Percentiles rank a stretch among this genome's conserved stretches.
Evolutionary conservation across 306 rosid species (phyloP).

Genomic region (Ziziphus jujuba): DNA sequence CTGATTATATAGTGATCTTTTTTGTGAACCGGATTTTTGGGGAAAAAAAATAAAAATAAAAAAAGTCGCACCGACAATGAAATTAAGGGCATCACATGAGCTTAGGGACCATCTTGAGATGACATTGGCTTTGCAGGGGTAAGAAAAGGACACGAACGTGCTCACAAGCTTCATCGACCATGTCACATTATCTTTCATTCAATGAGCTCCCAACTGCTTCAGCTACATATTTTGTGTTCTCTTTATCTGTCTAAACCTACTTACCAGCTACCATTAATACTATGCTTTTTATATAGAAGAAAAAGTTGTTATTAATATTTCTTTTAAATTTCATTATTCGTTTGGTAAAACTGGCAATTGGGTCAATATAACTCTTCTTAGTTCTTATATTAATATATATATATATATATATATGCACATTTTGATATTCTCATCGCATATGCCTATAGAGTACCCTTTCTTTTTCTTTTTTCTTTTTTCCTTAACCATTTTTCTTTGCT

Average conservation of each 20-base stretch:
- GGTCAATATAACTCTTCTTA: too few relatives aligned
- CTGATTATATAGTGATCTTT: constrained; percentile 46
- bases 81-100: constrained; percentile 68
- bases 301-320: neutral
- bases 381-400: too few relatives aligned
- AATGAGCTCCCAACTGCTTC: constrained; percentile 55
- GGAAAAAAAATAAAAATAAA: neutral
- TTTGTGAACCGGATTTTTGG: neutral
- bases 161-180: constrained; percentile 11
- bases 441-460: too few relatives aligned
- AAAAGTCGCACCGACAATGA: constrained; percentile 45
- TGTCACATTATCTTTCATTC: constrained; percentile 38
- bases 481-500: neutral
- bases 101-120: constrained; percentile 31
- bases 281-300: neutral
- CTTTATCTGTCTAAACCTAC: constrained; percentile 55
- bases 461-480: too few relatives aligned
- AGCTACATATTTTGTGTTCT: constrained; percentile 20
- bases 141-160: constrained; percentile 51
- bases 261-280: constrained; percentile 47
- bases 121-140: neutral
- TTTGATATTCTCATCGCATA: too few relatives aligned
- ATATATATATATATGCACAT: too few relatives aligned
- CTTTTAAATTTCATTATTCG: too few relatives aligned
- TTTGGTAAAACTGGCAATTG: too few relatives aligned